phyloP scores from a whole-genome alignment of 345 rosid genomes.

The Eucalyptus guilfoylei region DNA sequence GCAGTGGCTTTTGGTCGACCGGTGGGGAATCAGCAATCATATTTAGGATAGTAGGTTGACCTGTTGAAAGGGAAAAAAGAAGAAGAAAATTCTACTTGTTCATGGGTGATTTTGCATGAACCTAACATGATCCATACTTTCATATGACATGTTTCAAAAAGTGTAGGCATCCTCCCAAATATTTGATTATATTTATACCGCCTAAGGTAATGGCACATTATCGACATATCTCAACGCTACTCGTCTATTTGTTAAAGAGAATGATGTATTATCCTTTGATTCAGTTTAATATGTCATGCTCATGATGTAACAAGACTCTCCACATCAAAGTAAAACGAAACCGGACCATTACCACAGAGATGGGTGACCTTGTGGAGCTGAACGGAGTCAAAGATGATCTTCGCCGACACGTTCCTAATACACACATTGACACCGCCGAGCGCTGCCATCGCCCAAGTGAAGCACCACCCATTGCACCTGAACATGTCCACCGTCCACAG shows the following conservation, averaged over 20 bases:
- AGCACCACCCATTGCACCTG: too few relatives aligned
- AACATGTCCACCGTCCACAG: background rate
- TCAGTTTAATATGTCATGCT: too few relatives aligned
- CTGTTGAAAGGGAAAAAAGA: background rate
- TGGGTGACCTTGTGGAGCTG: slow-evolving; percentile 16
- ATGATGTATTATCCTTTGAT: too few relatives aligned
- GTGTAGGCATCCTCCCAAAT: background rate
- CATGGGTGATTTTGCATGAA: background rate
- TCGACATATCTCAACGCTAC: too few relatives aligned
- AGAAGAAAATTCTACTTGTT: background rate
- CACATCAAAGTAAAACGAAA: background rate
- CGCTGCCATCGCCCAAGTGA: too few relatives aligned
- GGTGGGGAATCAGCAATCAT: slow-evolving; percentile 5
- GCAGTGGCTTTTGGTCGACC: background rate
- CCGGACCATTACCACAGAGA: slow-evolving; percentile 17
- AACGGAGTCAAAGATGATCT: slow-evolving; percentile 6
- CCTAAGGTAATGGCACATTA: too few relatives aligned
- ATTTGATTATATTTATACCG: too few relatives aligned
- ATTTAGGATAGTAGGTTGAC: slow-evolving; percentile 22
- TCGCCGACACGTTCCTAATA: too few relatives aligned
- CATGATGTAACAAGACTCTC: background rate
- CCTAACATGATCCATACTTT: background rate
- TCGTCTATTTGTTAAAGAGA: background rate
- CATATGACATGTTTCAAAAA: background rate
- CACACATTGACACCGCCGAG: too few relatives aligned